Percentiles rank a stretch among this genome's conserved stretches.
phyloP scores from a whole-genome alignment of 768 basidiomycete species.

The Mycena sanguinolenta region DNA sequence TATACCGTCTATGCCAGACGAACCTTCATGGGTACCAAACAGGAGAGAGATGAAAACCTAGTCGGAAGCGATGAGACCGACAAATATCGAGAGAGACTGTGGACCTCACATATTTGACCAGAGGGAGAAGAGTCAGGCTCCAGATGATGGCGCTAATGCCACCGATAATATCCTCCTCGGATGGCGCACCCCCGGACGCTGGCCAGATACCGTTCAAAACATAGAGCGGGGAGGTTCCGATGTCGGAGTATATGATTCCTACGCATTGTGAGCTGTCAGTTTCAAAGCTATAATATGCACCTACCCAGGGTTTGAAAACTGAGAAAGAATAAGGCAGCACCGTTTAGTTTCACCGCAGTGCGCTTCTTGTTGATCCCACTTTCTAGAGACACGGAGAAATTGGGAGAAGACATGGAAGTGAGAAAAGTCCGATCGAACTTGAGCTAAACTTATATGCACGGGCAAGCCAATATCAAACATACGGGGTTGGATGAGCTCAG shows the following conservation, averaged over 20 bases:
- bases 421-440: constrained; percentile 4
- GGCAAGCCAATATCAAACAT: too few species aligned
- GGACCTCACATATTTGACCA: constrained; percentile 71
- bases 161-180: constrained; percentile 73
- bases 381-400: constrained; percentile 37
- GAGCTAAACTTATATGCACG: background rate
- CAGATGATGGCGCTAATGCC: constrained; percentile 74
- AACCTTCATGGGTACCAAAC: constrained; percentile 68
- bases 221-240: constrained; percentile 74
- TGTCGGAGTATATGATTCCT: constrained; percentile 66
- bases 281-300: constrained; percentile 27
- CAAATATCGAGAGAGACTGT: background rate
- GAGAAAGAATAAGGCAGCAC: constrained; percentile 47
- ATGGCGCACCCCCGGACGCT: constrained; percentile 58
- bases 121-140: constrained; percentile 70
- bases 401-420: constrained; percentile 37
- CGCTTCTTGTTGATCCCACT: constrained; percentile 47
- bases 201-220: constrained; percentile 77
- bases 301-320: constrained; percentile 54
- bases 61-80: constrained; percentile 61
- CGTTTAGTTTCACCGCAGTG: constrained; percentile 47
- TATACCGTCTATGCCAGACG: too few species aligned
- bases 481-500: background rate
- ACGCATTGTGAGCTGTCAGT: background rate
- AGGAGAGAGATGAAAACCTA: constrained; percentile 63